Percentiles rank a stretch among this genome's conserved stretches.
These are phyloP conservation scores for Eucommia ulmoides DNA, from an alignment of 257 asterid species.

Conservation along the genomic window DNA sequence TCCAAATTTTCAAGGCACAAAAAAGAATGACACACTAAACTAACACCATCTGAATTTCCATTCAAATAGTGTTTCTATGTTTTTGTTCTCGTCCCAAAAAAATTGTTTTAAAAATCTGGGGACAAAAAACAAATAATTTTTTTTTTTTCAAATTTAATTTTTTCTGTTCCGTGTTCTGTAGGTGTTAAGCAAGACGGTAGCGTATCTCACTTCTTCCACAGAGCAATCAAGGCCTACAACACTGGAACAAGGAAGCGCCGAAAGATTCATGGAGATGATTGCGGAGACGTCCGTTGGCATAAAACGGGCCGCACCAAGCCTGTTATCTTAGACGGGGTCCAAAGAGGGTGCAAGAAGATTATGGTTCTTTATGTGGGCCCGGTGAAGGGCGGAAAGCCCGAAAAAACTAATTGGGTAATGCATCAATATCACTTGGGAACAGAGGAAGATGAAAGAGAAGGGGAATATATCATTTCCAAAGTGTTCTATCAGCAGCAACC, in stretches of 20 bases:
- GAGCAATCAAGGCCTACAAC: conserved; percentile 87
- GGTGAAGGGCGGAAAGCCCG: conserved; percentile 66
- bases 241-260: conserved; percentile 92
- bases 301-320: conserved; percentile 95
- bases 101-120: too few species aligned
- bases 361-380: conserved; percentile 83
- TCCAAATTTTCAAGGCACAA: too few species aligned
- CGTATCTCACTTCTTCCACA: conserved; percentile 80
- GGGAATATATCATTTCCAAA: conserved; percentile 78
- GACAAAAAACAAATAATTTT: too few species aligned
- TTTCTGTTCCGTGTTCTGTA: conserved; percentile 8
- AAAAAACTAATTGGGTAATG: conserved; percentile 98
- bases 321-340: conserved; percentile 64
- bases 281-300: conserved; percentile 93
- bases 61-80: too few species aligned
- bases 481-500: conserved; percentile 87
- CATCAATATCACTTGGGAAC: conserved; percentile 94
- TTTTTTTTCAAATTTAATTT: too few species aligned
- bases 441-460: conserved; percentile 79
- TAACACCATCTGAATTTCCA: too few species aligned
- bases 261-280: conserved; percentile 60
- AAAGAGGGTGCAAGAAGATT: conserved; percentile 89
- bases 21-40: too few species aligned
- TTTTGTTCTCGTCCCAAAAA: too few species aligned
- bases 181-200: conserved; percentile 95